Evolutionary conservation across 1,284 basidiomycete species (phyloP), one percentile per base, ranked within the genome.

Genomic region (Spongispora temasekensis): DNA sequence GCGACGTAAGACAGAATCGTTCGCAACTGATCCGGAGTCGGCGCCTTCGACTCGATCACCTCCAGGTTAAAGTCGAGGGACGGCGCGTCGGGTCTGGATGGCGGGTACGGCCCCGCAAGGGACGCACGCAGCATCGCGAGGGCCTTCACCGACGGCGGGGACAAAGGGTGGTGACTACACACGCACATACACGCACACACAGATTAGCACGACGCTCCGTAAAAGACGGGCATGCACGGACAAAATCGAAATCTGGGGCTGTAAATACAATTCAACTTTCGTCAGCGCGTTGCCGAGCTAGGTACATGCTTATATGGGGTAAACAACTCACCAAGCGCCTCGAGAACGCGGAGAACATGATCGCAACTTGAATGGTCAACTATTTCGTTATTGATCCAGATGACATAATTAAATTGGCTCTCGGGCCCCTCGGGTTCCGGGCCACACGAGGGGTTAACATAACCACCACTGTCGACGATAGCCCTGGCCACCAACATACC

Each of bases 211-310:
- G 25, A 12, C 32, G 10, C 52, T 57, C 52, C 63, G 56, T 2
- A 64, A 55, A 21, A 27, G 28, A 62, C 40, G 46, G 48, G 53
- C 12, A 13, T 3, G 15, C 7, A 72, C 86, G 65, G 67, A 88
- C 86, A 88, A 88, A n/a, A 88, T 86, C 2, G 86, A 87, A 23
- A 88, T 78, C 67, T 88, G 81, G 8, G 84, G 85, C 86, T 87
- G 57, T 56, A 50, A 60, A 31, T 27, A 35, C 13, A 55, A 53
- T 52, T 61, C 56, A 57, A n/a, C n/a, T n/a, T n/a, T n/a, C n/a
- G n/a, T n/a, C n/a, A n/a, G n/a, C n/a, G n/a, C 32, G 15, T 7
- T 34, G 15, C 28, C 15, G 46, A 35, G 21, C n/a, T n/a, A n/a
- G n/a, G n/a, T n/a, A n/a, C n/a, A n/a, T n/a, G n/a, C n/a, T n/a